These are phyloP conservation scores for Zygoascus biomembranicola DNA, from an alignment of 805 yeast genomes.

Conservation along the genomic window DNA sequence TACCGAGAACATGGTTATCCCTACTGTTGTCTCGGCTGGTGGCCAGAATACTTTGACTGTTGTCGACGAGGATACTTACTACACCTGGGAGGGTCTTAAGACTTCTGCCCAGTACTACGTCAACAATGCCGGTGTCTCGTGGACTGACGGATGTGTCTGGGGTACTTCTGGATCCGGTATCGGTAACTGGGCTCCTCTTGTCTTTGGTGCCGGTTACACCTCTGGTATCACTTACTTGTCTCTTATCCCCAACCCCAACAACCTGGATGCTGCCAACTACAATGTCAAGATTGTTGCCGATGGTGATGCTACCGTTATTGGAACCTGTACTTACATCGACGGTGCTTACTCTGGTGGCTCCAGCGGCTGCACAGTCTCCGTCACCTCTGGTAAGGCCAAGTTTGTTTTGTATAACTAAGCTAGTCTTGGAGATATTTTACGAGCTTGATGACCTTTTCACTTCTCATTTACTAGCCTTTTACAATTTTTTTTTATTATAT, in stretches of 20 bases:
- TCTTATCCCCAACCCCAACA: conserved; percentile 93
- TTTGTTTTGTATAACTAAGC: conserved; percentile 57
- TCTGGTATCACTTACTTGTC: conserved; percentile 72
- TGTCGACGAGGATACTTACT: conserved; percentile 71
- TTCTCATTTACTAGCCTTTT: neutral
- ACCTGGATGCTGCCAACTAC: conserved; percentile 56
- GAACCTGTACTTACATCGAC: conserved; percentile 71
- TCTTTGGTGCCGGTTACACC: conserved; percentile 85
- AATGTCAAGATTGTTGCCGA: conserved; percentile 72
- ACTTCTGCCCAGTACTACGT: conserved; percentile 97
- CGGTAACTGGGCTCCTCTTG: conserved; percentile 98
- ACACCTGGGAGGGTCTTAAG: conserved; percentile 66
- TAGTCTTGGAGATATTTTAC: neutral
- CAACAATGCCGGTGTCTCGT: conserved; percentile 88
- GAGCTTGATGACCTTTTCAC: neutral
- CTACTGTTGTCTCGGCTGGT: conserved; percentile 76
- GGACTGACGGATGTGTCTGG: conserved; percentile 93
- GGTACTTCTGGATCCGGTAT: conserved; percentile 67
- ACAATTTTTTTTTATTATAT: neutral
- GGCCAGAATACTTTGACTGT: conserved; percentile 58
- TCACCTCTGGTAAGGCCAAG: conserved; percentile 73
- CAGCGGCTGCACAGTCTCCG: conserved; percentile 92
- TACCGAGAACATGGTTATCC: conserved; percentile 95
- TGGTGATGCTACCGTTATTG: conserved; percentile 53
- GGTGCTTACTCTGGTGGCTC: conserved; percentile 69